Conservation (phyloP, 139 green algal genomes). For the Auxenochlorella pyrenoidosa region DNA sequence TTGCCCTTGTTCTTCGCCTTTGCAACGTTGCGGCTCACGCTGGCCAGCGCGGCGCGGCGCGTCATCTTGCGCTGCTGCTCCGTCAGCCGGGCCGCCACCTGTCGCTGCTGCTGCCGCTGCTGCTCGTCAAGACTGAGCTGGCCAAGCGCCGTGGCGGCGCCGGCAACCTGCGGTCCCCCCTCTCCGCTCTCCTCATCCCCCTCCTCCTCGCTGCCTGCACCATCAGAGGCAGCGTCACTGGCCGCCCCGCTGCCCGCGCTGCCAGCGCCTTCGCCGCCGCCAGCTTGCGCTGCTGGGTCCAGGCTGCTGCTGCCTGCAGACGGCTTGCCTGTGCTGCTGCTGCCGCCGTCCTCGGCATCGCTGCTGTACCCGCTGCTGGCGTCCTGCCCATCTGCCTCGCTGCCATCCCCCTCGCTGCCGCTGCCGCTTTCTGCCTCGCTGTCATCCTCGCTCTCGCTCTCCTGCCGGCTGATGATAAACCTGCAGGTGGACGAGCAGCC, state of each 20-base stretch:
- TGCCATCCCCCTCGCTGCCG: background rate
- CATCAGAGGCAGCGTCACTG: background rate
- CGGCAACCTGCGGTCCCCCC: background rate
- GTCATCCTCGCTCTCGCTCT: background rate
- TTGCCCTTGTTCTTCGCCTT: slow-evolving; percentile 52
- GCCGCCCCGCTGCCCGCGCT: slow-evolving; percentile 2
- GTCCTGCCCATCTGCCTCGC: background rate
- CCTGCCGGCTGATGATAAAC: slow-evolving; percentile 12
- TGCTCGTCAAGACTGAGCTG: background rate
- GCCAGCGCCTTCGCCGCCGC: slow-evolving; percentile 3
- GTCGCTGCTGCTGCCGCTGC: background rate
- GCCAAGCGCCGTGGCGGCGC: background rate
- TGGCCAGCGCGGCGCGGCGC: slow-evolving; percentile 16
- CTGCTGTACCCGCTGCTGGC: background rate
- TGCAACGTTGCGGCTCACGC: slow-evolving; percentile 24
- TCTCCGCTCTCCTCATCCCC: background rate
- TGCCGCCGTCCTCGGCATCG: background rate
- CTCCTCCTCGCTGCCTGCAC: background rate
- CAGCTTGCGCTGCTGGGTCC: background rate
- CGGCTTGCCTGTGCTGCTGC: background rate
- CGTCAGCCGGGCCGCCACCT: slow-evolving; percentile 29
- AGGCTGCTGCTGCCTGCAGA: too few species aligned
- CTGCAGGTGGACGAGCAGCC: background rate
- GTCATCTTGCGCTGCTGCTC: slow-evolving; percentile 62
- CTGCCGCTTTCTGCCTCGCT: background rate